A percentile compares a stretch with the other conserved stretches of the same genome.
These are phyloP conservation scores for Citrus cavaleriei DNA, from an alignment of 345 rosid species.

Conservation along the genomic window DNA sequence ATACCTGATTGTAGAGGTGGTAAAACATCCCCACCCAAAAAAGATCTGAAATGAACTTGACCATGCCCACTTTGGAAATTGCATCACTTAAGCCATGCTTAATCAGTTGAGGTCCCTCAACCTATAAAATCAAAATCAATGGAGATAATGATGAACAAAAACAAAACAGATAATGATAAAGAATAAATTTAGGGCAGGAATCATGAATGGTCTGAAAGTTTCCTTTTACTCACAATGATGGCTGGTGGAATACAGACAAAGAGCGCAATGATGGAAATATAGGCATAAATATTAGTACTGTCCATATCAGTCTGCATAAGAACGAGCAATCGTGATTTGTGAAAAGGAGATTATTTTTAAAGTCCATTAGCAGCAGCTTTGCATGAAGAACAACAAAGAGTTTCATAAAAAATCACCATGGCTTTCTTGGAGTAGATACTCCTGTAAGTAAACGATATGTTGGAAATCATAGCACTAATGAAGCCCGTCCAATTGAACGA, in stretches of 20 bases:
- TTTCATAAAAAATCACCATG: slow-evolving; percentile 52
- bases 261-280: slow-evolving; percentile 95
- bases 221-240: slow-evolving; percentile 54
- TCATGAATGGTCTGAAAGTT: neutral
- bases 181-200: neutral
- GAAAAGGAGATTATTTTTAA: neutral
- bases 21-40: slow-evolving; percentile 99
- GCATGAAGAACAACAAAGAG: neutral
- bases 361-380: neutral
- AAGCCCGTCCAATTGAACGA: slow-evolving; percentile 97
- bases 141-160: neutral
- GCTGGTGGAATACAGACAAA: slow-evolving; percentile 92
- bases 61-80: slow-evolving; percentile 81
- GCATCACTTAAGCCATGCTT: slow-evolving; percentile 76
- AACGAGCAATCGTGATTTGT: neutral
- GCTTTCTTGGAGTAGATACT: slow-evolving; percentile 98
- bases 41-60: slow-evolving; percentile 84
- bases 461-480: slow-evolving; percentile 98
- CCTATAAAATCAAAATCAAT: slow-evolving; percentile 31
- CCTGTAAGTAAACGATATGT: slow-evolving; percentile 91
- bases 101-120: slow-evolving; percentile 87
- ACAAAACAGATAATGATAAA: neutral
- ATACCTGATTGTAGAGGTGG: slow-evolving; percentile 97
- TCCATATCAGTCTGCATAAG: slow-evolving; percentile 91
- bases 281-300: slow-evolving; percentile 91